Conservation (phyloP, 2,329 filamentous ascomycete genomes). For the Talaromyces islandicus region DNA sequence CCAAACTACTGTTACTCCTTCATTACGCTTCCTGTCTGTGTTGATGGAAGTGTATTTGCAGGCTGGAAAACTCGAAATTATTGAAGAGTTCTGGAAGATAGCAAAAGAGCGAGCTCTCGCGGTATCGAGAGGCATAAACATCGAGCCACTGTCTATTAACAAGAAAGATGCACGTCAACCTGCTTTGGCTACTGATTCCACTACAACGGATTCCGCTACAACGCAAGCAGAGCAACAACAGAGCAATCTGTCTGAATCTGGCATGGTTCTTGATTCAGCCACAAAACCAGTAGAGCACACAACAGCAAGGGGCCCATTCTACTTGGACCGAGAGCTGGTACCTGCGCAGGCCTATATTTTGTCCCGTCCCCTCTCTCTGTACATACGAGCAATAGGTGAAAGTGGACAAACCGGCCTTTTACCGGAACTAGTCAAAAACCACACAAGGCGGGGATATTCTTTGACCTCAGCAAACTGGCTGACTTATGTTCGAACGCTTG, state of each 20-base stretch:
- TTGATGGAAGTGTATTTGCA: conserved; percentile 63
- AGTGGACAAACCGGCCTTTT: conserved; percentile 53
- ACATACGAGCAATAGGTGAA: conserved; percentile 46
- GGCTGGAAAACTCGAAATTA: conserved; percentile 52
- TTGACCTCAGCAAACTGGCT: conserved; percentile 79
- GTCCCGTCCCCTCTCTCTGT: conserved; percentile 43
- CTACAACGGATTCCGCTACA: background rate
- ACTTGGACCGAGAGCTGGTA: conserved; percentile 12
- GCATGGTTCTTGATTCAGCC: background rate
- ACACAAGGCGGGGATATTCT: conserved; percentile 62
- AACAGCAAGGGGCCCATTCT: background rate
- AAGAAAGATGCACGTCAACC: background rate
- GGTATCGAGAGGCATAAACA: background rate
- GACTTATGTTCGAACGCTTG: conserved; percentile 63
- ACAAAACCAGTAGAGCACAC: background rate
- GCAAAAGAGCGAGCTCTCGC: conserved; percentile 36
- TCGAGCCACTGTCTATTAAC: background rate
- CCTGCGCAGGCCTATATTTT: conserved; percentile 45
- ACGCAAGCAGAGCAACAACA: background rate
- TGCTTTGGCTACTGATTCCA: background rate
- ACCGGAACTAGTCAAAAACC: conserved; percentile 46
- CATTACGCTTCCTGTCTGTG: conserved; percentile 53
- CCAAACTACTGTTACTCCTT: conserved; percentile 18
- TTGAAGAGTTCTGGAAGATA: conserved; percentile 62
- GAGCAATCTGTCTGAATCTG: background rate